phyloP scores from a whole-genome alignment of 495 filamentous ascomycete genomes.

The Usnea hakonensis region DNA sequence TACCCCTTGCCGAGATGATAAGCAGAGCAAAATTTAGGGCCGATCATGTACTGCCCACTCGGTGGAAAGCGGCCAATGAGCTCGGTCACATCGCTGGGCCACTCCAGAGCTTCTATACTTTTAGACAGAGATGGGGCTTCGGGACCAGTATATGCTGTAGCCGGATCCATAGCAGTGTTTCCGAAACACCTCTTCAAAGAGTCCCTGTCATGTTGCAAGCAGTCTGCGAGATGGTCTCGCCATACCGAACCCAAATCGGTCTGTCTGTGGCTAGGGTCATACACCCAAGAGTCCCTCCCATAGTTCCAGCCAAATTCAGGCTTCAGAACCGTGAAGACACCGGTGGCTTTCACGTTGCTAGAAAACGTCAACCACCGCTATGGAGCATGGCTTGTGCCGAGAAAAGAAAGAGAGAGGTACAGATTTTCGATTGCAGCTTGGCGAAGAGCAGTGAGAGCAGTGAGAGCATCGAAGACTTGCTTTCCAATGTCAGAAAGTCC shows the following conservation, averaged over 20 bases:
- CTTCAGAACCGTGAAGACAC: neutral
- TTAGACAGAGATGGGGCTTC: neutral
- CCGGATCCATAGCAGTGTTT: neutral
- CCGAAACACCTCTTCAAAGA: neutral
- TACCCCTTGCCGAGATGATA: neutral
- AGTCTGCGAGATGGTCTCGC: neutral
- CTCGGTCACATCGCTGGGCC: neutral
- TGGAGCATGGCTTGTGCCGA: neutral
- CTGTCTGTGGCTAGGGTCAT: neutral
- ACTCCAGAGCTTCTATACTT: neutral
- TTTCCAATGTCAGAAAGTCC: neutral
- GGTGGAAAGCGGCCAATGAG: neutral
- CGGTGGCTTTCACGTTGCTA: slow-evolving; percentile 1
- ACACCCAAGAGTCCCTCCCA: neutral
- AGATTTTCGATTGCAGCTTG: neutral
- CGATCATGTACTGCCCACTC: neutral
- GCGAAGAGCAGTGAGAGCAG: neutral
- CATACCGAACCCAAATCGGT: neutral
- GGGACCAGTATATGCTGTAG: neutral
- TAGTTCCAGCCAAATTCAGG: neutral
- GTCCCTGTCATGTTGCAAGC: neutral
- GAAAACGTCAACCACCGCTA: neutral
- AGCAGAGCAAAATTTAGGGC: neutral
- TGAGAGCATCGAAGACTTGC: neutral
- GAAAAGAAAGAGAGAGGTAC: neutral